Conservation (phyloP, 768 basidiomycete species). For the Pulveroboletus sp. region DNA sequence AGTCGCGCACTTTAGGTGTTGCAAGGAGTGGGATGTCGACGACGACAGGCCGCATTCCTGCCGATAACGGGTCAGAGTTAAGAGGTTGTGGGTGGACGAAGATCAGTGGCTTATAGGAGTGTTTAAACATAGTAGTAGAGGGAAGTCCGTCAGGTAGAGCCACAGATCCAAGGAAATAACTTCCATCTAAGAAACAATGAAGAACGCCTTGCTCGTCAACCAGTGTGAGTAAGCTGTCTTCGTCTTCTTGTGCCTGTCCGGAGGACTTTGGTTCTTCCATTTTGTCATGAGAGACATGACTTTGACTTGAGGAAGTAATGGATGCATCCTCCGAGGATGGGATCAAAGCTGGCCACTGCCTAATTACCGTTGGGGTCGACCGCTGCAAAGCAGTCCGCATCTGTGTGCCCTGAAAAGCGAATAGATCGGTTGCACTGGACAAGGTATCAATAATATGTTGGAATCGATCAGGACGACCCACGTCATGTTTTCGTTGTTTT, state of each 20-base stretch:
- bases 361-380: conserved; percentile 54
- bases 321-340: conserved; percentile 54
- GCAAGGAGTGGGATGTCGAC: conserved; percentile 56
- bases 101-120: conserved; percentile 43
- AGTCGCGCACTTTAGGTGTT: conserved; percentile 53
- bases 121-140: conserved; percentile 35
- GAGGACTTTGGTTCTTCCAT: conserved; percentile 31
- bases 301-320: conserved; percentile 43
- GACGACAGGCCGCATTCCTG: conserved; percentile 36
- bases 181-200: conserved; percentile 70
- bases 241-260: conserved; percentile 39
- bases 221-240: conserved; percentile 61
- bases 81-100: conserved; percentile 41
- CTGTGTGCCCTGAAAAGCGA: conserved; percentile 72
- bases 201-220: conserved; percentile 55
- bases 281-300: conserved; percentile 25
- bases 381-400: conserved; percentile 42
- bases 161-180: conserved; percentile 62
- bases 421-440: conserved; percentile 68
- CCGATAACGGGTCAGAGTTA: conserved; percentile 21
- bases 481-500: conserved; percentile 64
- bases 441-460: conserved; percentile 13
- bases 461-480: conserved; percentile 33
- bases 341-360: conserved; percentile 64
- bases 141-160: conserved; percentile 31